A percentile compares a stretch with the other conserved stretches of the same genome.
phyloP scores from a whole-genome alignment of 78 protist species.

The Dictyostelium intermedium region DNA sequence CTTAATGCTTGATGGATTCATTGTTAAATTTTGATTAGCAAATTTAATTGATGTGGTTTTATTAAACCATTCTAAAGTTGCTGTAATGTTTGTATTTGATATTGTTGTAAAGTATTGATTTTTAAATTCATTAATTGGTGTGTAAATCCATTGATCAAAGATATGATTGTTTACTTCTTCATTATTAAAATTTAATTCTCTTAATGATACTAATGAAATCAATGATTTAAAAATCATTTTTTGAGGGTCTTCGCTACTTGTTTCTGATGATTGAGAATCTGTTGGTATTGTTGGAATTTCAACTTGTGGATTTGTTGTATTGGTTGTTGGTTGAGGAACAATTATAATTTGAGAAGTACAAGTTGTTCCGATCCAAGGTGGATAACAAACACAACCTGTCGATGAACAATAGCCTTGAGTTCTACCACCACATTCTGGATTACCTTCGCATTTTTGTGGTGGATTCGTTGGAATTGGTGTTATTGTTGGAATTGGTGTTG shows the following conservation, averaged over 20 bases:
- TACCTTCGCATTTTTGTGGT: not conserved
- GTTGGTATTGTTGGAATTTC: not conserved
- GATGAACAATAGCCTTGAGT: not conserved
- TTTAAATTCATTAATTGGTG: not conserved
- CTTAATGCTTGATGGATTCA: conserved; percentile 20
- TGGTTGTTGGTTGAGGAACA: not conserved
- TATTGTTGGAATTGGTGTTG: not conserved
- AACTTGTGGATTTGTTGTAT: not conserved
- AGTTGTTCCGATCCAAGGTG: not conserved
- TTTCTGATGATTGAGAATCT: not conserved
- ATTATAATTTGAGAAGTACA: not conserved
- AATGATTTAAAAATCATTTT: not conserved
- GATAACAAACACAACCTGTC: not conserved
- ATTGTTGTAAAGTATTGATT: not conserved
- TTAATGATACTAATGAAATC: not conserved
- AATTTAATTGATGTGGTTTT: not conserved
- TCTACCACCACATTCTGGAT: conserved; percentile 5
- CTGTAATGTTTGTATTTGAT: not conserved
- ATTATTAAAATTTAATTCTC: not conserved
- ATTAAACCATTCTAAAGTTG: not conserved
- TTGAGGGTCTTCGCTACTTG: not conserved
- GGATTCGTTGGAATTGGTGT: not conserved
- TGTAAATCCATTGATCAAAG: not conserved
- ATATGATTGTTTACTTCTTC: not conserved
- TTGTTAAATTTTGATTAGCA: not conserved